These are phyloP conservation scores for Talaromyces trachyspermus DNA, from an alignment of 495 filamentous ascomycete species.

Conservation along the genomic window DNA sequence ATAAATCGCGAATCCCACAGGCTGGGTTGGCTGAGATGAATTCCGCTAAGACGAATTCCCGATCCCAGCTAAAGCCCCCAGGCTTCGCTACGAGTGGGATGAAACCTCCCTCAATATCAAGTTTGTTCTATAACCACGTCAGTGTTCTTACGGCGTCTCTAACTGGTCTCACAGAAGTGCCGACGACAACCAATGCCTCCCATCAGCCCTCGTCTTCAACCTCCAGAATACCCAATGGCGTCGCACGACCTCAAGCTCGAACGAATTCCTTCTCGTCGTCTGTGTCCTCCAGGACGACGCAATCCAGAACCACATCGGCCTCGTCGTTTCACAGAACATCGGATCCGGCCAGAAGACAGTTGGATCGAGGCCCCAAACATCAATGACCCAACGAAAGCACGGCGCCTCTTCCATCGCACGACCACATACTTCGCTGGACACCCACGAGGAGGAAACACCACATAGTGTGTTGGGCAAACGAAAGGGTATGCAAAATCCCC, in stretches of 20 bases:
- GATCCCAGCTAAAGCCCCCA: constrained; percentile 47
- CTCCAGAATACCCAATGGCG: constrained; percentile 23
- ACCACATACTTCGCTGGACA: constrained; percentile 55
- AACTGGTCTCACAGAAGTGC: constrained; percentile 36
- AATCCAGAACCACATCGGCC: constrained; percentile 42
- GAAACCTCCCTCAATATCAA: constrained; percentile 50
- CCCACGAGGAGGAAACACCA: constrained; percentile 39
- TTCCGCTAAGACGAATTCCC: constrained; percentile 61
- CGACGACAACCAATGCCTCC: constrained; percentile 28
- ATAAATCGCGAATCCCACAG: constrained; percentile 26
- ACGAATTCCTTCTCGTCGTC: constrained; percentile 38
- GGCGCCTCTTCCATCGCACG: constrained; percentile 40
- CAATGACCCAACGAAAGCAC: constrained; percentile 32
- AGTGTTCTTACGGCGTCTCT: not conserved
- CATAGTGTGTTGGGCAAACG: constrained; percentile 43
- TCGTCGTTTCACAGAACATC: constrained; percentile 49
- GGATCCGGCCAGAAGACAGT: constrained; percentile 46
- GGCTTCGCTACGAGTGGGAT: constrained; percentile 25
- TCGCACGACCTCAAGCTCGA: constrained; percentile 31
- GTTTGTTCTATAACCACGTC: not conserved
- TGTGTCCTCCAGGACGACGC: constrained; percentile 35
- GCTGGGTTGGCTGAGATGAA: constrained; percentile 47
- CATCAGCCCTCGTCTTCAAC: constrained; percentile 29
- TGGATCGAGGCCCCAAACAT: constrained; percentile 26
- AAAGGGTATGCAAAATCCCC: constrained; percentile 57